phyloP scores from a whole-genome alignment of 768 basidiomycete genomes.

The Phanerochaete carnosa region DNA sequence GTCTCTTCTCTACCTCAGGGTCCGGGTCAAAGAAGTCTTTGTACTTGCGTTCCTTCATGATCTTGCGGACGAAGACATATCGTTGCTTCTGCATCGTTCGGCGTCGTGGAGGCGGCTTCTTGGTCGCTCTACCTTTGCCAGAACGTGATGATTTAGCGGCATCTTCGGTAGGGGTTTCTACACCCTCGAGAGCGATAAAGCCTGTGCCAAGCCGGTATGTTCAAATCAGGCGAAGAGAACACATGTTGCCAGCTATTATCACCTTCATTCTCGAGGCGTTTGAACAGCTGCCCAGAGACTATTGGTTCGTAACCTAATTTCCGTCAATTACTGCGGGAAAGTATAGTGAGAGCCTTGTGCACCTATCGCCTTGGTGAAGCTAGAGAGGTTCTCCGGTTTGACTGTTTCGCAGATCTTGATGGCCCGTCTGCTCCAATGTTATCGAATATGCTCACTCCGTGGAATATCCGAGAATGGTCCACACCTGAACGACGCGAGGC shows the following conservation, averaged over 20 bases:
- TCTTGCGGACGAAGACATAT: constrained; percentile 54
- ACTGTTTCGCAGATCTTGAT: constrained; percentile 64
- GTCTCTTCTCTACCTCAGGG: constrained; percentile 51
- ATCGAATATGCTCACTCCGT: neutral
- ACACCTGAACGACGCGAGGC: constrained; percentile 70
- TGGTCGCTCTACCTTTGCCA: constrained; percentile 34
- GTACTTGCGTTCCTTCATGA: constrained; percentile 46
- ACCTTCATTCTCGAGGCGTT: constrained; percentile 73
- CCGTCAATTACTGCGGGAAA: neutral
- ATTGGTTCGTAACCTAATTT: constrained; percentile 47
- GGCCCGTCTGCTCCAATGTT: constrained; percentile 44
- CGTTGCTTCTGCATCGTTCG: constrained; percentile 53
- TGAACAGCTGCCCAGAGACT: constrained; percentile 60
- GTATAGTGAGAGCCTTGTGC: constrained; percentile 19
- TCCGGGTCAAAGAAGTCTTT: constrained; percentile 68
- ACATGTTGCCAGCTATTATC: neutral
- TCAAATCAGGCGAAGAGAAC: neutral
- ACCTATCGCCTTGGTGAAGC: constrained; percentile 66
- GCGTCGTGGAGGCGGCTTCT: constrained; percentile 38
- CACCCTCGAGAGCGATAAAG: constrained; percentile 53
- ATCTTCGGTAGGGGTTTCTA: constrained; percentile 40
- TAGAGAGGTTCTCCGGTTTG: constrained; percentile 36
- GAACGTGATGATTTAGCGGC: constrained; percentile 40
- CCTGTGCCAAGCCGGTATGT: constrained; percentile 34
- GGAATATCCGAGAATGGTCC: neutral